Evolutionary conservation across 2,329 filamentous ascomycete genomes (phyloP), one percentile per base, ranked within the genome.

Genomic region (Trichoderma citrinoviride): DNA sequence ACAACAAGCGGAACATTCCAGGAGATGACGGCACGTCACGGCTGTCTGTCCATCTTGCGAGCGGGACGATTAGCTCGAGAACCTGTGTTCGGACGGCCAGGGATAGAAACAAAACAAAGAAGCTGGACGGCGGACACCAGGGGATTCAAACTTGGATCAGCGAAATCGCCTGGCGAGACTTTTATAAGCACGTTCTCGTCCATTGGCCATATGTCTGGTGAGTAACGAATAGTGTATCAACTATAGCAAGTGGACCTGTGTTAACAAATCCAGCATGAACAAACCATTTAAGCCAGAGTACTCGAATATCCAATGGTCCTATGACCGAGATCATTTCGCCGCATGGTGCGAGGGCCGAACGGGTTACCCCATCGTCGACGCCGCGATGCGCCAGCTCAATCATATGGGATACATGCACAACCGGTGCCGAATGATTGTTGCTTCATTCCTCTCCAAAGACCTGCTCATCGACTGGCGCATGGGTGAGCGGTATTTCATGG

Each of bases 141-240:
- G 91, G 90, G 0, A 88, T 91, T 64, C 80, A 84, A 57, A 81
- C 82, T 0, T 96, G 91, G 91, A 92, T 95, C 68, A 88, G 88
- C 61, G 92, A 96, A 75, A 82, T 96, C 3, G 92, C 91, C 0
- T 95, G 92, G 92, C 82, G 92, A 15, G 92, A 96, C 71, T 96
- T 96, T 72, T 96, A 96, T 78, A 92, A 89, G 71, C 91, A 95
- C 73, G 90, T 97, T 3, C 78, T 97, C 5, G 90, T 88, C 0
- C 80, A 93, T 66, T 96, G 92, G 91, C 93, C 93, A 0, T 93
- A 93, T 71, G 81, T 93, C 7, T 92, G 88, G 87, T 87, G 77
- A 72, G 82, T 75, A 14, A 21, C 21, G 54, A 17, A 46, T 7
- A 15, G 2, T 29, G 29, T 8, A 23, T 7, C 23, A 1, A 10